Percentiles rank a stretch among this genome's conserved stretches.
Conservation (phyloP, 2,329 filamentous ascomycete genomes). For the Xylaria sp. region DNA sequence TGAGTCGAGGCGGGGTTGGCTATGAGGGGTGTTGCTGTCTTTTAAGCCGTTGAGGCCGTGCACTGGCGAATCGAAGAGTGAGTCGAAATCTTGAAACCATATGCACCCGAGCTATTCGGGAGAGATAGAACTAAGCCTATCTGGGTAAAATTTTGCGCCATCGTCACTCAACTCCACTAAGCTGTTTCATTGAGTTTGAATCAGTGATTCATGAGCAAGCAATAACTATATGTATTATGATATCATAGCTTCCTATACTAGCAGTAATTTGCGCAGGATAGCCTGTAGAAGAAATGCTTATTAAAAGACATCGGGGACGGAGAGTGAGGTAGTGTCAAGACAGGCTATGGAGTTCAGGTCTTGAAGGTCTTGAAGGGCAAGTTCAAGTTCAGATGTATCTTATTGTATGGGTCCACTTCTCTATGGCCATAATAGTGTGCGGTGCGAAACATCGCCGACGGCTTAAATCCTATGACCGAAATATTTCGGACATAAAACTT, state of each 20-base stretch:
- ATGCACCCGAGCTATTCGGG: neutral
- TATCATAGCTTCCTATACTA: neutral
- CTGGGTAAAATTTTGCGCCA: neutral
- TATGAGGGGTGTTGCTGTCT: neutral
- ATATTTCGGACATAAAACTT: neutral
- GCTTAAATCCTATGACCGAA: neutral
- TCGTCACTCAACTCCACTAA: neutral
- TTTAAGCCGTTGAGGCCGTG: neutral
- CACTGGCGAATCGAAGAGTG: neutral
- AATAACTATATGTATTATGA: neutral
- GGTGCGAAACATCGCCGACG: too few relatives aligned
- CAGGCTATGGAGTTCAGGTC: too few relatives aligned
- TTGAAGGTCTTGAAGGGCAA: too few relatives aligned
- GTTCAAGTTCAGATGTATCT: too few relatives aligned
- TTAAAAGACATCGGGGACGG: too few relatives aligned
- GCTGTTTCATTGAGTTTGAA: neutral
- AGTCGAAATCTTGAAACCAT: neutral
- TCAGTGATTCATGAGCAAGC: neutral
- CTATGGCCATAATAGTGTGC: too few relatives aligned
- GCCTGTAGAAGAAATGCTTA: too few relatives aligned
- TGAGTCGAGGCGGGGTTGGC: neutral
- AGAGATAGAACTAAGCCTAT: neutral
- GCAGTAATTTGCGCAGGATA: neutral
- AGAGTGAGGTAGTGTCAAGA: too few relatives aligned
- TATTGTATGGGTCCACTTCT: too few relatives aligned